A percentile compares a stretch with the other conserved stretches of the same genome.
phyloP scores from a whole-genome alignment of 2,329 filamentous ascomycete species.

The Penicillium brasilianum region DNA sequence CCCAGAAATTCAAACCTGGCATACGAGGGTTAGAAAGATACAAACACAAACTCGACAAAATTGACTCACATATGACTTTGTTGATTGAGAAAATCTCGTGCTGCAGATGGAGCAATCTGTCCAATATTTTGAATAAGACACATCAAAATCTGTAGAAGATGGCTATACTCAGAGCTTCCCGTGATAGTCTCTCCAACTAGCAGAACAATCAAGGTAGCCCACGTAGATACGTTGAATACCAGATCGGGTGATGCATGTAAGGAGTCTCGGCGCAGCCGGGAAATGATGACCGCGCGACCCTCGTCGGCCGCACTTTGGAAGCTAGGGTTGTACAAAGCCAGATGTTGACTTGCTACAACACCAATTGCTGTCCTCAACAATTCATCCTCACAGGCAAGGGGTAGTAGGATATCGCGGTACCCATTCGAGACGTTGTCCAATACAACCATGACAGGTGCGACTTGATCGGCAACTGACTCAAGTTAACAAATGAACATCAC shows the following conservation, averaged over 20 bases:
- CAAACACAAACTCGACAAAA: neutral
- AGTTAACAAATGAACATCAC: neutral
- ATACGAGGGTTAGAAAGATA: neutral
- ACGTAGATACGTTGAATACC: constrained; percentile 25
- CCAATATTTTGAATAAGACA: constrained; percentile 21
- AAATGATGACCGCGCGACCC: constrained; percentile 23
- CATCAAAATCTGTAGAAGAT: constrained; percentile 25
- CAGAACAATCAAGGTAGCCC: constrained; percentile 30
- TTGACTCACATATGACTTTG: constrained; percentile 27
- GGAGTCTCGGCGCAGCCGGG: constrained; percentile 23
- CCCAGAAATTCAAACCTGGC: constrained; percentile 26
- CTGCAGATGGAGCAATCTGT: neutral
- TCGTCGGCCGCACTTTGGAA: constrained; percentile 22
- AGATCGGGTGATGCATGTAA: constrained; percentile 16
- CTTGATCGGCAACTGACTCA: constrained; percentile 28
- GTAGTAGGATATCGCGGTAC: constrained; percentile 36
- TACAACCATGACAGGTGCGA: constrained; percentile 38
- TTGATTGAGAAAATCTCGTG: constrained; percentile 20
- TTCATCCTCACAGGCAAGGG: constrained; percentile 32
- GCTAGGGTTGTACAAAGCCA: constrained; percentile 18
- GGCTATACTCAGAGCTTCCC: constrained; percentile 26
- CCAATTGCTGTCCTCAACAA: constrained; percentile 31
- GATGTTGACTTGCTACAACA: constrained; percentile 31
- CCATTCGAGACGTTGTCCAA: constrained; percentile 37
- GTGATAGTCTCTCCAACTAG: constrained; percentile 35